phyloP scores from a whole-genome alignment of 2,329 filamentous ascomycete genomes.

The Sporothrix humicola region DNA sequence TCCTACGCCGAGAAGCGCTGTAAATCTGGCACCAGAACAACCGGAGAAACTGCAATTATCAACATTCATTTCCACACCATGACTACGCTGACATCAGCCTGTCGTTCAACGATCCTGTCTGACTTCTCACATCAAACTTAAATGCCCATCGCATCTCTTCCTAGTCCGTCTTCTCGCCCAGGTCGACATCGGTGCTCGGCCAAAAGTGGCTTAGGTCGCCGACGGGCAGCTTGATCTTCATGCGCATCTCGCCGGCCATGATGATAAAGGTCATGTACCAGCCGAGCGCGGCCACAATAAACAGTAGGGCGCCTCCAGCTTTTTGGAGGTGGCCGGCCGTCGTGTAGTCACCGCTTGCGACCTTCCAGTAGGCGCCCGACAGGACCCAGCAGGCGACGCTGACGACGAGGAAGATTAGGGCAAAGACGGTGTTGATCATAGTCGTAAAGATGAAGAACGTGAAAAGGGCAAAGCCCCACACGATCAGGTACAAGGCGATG shows the following conservation, averaged over 20 bases:
- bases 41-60: no score
- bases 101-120: neutral
- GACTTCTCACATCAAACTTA: no score
- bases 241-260: constrained; percentile 13
- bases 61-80: neutral
- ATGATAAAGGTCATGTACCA: constrained; percentile 23
- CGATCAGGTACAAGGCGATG: constrained; percentile 9
- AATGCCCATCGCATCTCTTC: neutral
- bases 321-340: constrained; percentile 14
- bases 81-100: constrained; percentile 1
- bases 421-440: constrained; percentile 11
- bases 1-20: no score
- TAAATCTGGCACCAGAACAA: no score
- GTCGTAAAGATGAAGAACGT: constrained; percentile 22
- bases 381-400: constrained; percentile 15
- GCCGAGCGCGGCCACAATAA: constrained; percentile 9
- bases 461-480: constrained; percentile 6
- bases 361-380: neutral
- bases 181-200: constrained; percentile 17
- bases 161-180: neutral
- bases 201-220: constrained; percentile 15
- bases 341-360: neutral
- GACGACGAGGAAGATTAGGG: constrained; percentile 5
- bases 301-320: constrained; percentile 2
- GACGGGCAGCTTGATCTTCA: constrained; percentile 2